Percentiles rank a stretch among this genome's conserved stretches.
phyloP scores from a whole-genome alignment of 148 eudicot genomes.

The Bassia scoparia region DNA sequence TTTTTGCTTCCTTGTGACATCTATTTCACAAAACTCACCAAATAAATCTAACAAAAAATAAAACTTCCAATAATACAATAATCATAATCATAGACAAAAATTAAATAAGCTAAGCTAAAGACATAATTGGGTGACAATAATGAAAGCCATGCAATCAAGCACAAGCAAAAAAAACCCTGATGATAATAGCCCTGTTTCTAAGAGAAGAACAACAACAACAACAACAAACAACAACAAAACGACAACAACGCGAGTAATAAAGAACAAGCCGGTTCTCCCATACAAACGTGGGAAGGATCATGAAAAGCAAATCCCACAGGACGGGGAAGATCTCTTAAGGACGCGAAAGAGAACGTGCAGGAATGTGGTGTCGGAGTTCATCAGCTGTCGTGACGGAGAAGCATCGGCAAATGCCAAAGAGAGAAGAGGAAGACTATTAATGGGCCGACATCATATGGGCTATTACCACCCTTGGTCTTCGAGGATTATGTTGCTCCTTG shows the following conservation, averaged over 20 bases:
- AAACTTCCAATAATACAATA: slow-evolving; percentile 7
- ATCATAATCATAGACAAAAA: slow-evolving; percentile 3
- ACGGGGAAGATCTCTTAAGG: slow-evolving; percentile 67
- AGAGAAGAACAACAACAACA: slow-evolving; percentile 28
- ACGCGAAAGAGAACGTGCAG: slow-evolving; percentile 69
- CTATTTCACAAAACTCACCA: slow-evolving; percentile 21
- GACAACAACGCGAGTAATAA: no score
- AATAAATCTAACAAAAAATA: background rate
- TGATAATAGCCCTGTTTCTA: slow-evolving; percentile 35
- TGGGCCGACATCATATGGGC: slow-evolving; percentile 73
- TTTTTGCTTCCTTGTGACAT: slow-evolving; percentile 41
- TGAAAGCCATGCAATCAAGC: slow-evolving; percentile 35
- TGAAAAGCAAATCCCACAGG: slow-evolving; percentile 72
- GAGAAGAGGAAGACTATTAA: slow-evolving; percentile 77
- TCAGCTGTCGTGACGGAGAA: slow-evolving; percentile 67
- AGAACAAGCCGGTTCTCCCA: slow-evolving; percentile 66
- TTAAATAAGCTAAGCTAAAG: no score
- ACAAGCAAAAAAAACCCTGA: slow-evolving; percentile 37
- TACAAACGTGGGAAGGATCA: slow-evolving; percentile 70
- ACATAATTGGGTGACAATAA: no score
- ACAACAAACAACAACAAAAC: slow-evolving; percentile 18
- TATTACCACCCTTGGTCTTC: slow-evolving; percentile 57
- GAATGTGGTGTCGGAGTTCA: slow-evolving; percentile 82
- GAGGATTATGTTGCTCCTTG: slow-evolving; percentile 67
- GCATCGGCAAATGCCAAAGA: slow-evolving; percentile 70